Evolutionary conservation across 306 rosid genomes (phyloP).

Genomic region (Canavalia ensiformis): DNA sequence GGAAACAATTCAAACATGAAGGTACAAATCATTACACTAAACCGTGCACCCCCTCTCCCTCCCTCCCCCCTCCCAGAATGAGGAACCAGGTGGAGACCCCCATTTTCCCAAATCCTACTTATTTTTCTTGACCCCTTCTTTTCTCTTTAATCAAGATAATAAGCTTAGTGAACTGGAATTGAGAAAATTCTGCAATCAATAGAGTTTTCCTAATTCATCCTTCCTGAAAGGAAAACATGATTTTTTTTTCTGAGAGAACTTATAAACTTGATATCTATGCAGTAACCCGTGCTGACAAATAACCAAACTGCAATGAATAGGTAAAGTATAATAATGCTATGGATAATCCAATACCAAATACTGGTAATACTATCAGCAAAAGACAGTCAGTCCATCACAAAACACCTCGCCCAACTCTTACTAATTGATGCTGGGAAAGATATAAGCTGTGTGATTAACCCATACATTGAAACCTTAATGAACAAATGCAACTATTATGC

Average conservation of each 20-base stretch:
- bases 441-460: slow-evolving; percentile 22
- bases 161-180: neutral
- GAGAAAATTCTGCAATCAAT: neutral
- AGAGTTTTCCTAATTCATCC: neutral
- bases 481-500: slow-evolving; percentile 8
- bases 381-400: neutral
- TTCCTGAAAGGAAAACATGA: too few relatives aligned
- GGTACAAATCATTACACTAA: slow-evolving; percentile 14
- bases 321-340: neutral
- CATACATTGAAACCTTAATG: neutral
- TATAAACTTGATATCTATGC: neutral
- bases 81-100: neutral
- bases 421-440: neutral
- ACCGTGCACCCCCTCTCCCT: neutral
- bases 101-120: neutral
- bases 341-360: neutral
- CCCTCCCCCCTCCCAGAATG: neutral
- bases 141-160: neutral
- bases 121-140: neutral
- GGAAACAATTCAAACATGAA: slow-evolving; percentile 35
- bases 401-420: slow-evolving; percentile 28
- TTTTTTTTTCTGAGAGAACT: too few relatives aligned
- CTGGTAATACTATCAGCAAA: neutral
- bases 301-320: neutral
- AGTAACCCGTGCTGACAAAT: neutral